phyloP scores from a whole-genome alignment of 75 land plant species.

The Selaginella tamariscina region DNA sequence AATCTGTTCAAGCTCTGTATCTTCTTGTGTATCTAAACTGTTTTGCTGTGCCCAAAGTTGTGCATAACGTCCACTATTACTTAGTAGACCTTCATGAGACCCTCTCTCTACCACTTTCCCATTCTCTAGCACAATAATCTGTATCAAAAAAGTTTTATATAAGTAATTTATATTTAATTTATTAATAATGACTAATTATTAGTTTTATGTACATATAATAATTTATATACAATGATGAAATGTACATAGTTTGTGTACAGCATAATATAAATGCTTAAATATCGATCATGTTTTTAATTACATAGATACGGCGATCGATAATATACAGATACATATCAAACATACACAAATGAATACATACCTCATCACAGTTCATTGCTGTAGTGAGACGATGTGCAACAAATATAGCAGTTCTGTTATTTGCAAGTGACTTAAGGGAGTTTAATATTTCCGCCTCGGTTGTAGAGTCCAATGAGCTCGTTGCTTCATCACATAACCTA shows the following conservation, averaged over 20 bases:
- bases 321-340: too few relatives aligned
- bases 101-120: constrained; percentile 9
- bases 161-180: too few relatives aligned
- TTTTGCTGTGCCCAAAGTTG: constrained; percentile 38
- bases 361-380: constrained; percentile 13
- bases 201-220: too few relatives aligned
- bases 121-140: constrained; percentile 11
- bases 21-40: constrained; percentile 22
- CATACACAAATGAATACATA: not conserved
- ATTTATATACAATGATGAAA: too few relatives aligned
- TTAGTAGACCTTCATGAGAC: not conserved
- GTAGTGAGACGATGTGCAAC: constrained; percentile 8
- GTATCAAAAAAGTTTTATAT: too few relatives aligned
- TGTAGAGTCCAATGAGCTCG: not conserved
- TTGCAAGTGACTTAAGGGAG: constrained; percentile 8
- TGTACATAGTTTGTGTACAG: too few relatives aligned
- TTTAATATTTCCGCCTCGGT: not conserved
- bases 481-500: constrained; percentile 12
- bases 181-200: too few relatives aligned
- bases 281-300: too few relatives aligned
- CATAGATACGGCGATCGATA: too few relatives aligned
- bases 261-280: too few relatives aligned
- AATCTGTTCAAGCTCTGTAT: not conserved
- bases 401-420: constrained; percentile 10
- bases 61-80: not conserved